Evolutionary conservation across 176 grass and related monocot species (phyloP), one percentile per base, ranked within the genome.

Genomic region (Bromus sterilis): DNA sequence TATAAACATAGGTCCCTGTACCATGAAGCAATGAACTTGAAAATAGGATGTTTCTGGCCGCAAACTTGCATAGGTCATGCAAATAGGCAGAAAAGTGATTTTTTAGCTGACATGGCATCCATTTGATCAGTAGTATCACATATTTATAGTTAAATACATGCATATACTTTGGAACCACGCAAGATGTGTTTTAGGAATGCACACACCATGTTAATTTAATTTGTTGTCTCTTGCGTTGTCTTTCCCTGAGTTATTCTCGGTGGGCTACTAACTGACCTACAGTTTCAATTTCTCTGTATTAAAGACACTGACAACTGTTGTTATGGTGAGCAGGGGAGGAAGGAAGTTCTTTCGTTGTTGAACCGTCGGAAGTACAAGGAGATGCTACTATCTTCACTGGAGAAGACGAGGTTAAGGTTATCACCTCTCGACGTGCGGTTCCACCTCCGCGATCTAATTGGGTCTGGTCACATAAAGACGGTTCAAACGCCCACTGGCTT

Each of bases 281-380:
- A 30, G 11, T 81, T 37, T 34, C 13, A 20, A 39, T 55, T 68
- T 37, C 13, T 23, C 21, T 26, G 10, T 68, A 24, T 35, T 4
- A 4, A 16, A 53, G 26, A 79, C 60, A 74, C 10, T 16, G 5
- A 13, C 29, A 15, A 49, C 57, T 42, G 20, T 77, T 12, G 16
- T 72, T 75, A 20, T 76, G 35, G 14, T 62, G 53, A 77, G 28
- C 79, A 97, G 93, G 93, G 90, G 76, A 87, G 93, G 72, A 97
- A 89, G 32, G 90, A 97, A 82, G 74, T 97, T 56, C 67, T 97
- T 56, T 97, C 90, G 4, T 64, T 93, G 25, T 76, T 97, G 74
- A 93, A 74, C 33, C 88, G 83, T 56, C 88, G 48, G 55, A 93
- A 91, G 64, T 97, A 91, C 88, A 97, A 89, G 78, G 93, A 97